Evolutionary conservation across 768 basidiomycete genomes (phyloP), one percentile per base, ranked within the genome.

Genomic region (Boletus subparvulus): DNA sequence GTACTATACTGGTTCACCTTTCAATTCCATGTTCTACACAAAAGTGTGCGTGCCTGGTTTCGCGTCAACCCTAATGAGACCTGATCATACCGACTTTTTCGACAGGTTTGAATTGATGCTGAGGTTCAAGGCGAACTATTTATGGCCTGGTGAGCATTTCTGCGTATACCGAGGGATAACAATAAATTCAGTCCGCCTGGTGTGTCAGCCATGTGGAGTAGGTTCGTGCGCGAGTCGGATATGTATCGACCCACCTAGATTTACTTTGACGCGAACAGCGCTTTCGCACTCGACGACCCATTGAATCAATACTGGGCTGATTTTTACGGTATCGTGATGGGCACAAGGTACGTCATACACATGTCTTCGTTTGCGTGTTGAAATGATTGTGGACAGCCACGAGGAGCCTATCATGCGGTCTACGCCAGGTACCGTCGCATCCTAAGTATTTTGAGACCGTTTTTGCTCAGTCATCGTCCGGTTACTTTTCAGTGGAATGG

Each of bases 381-480:
- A 47, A 30, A 21, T 10, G 16, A 45, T 24, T 9, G 35, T 14
- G 36, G 8, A 39, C 10, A 82, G 82, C 69, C 85, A 88, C 65
- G 82, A 89, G 67, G 87, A 90, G 63, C 87, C 88, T 10, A 87
- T 88, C 84, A 82, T 84, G 77, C 81, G 87, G 21, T 84, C 42
- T 19, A 43, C 41, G 39, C 41, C 41, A 35, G 50, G 41, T 35
- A 41, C 21, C 7, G 41, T 24, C 41, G 13, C 41, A 21, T 42
- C 41, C 13, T 21, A 21, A 14, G 17, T 39, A 7, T 24, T 42
- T 21, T 13, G n/a, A 21, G 21, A 42, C 19, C 6, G 6, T 13
- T 42, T 14, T 24, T 21, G 11, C 13, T 42, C 41, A 42, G 41
- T 3, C 6, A 21, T 42, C 21, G 41, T 4, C 12, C 13, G 24